Evolutionary conservation across 2,329 filamentous ascomycete species (phyloP).

Genomic region (Cladophialophora exuberans): DNA sequence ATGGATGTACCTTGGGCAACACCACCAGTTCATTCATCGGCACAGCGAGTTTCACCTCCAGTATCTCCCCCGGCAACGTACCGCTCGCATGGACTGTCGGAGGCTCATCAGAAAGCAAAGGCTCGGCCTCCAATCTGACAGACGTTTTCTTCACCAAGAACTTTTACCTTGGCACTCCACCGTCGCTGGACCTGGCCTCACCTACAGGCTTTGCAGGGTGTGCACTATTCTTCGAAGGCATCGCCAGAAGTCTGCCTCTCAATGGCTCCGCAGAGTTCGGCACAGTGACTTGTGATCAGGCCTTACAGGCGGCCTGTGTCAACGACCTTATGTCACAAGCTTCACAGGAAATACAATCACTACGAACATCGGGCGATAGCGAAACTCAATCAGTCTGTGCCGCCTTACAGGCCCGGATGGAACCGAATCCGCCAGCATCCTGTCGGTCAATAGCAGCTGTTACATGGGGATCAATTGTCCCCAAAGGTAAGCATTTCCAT

Average conservation of each 20-base stretch:
- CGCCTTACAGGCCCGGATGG: conserved; percentile 12
- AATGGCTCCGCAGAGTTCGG: conserved; percentile 15
- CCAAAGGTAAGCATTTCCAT: conserved; percentile 14
- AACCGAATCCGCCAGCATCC: conserved; percentile 16
- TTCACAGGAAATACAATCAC: conserved; percentile 6
- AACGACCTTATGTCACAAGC: conserved; percentile 20
- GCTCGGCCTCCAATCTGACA: conserved; percentile 5
- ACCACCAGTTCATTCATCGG: conserved; percentile 21
- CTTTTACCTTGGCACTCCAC: conserved; percentile 24
- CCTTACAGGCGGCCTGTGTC: conserved; percentile 16
- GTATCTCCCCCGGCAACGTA: conserved; percentile 8
- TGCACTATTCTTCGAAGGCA: conserved; percentile 26
- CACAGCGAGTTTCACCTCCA: conserved; percentile 21
- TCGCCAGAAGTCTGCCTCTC: conserved; percentile 20
- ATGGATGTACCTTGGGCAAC: conserved; percentile 22
- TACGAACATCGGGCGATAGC: neutral
- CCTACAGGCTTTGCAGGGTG: conserved; percentile 12
- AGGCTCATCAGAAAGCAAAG: conserved; percentile 4
- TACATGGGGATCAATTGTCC: conserved; percentile 21
- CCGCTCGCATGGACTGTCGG: conserved; percentile 26
- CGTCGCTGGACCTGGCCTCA: conserved; percentile 12
- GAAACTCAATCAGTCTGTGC: conserved; percentile 5
- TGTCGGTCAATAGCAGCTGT: conserved; percentile 17
- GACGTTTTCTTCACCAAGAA: conserved; percentile 17
- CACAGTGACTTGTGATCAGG: conserved; percentile 18